These are phyloP conservation scores for Stephanodiscus minutulus DNA, from an alignment of 108 stramenopile species.

Conservation along the genomic window DNA sequence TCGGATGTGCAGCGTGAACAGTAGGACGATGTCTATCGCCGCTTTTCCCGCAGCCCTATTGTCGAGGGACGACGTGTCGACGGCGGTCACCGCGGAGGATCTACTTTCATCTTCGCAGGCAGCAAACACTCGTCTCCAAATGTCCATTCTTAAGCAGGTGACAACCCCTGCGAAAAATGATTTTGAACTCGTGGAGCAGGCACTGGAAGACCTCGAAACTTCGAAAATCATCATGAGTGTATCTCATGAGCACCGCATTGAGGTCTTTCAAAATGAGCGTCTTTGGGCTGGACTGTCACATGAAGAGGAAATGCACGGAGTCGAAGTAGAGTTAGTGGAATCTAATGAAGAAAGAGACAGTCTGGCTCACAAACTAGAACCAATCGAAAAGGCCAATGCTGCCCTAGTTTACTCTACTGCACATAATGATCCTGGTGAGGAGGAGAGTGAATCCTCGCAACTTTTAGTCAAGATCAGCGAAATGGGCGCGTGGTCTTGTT, in stretches of 20 bases:
- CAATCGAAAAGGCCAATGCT: constrained; percentile 70
- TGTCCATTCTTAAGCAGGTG: constrained; percentile 74
- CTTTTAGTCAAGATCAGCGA: constrained; percentile 65
- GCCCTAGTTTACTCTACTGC: constrained; percentile 51
- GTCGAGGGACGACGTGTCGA: no score
- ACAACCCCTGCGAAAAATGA: constrained; percentile 69
- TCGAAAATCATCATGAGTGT: constrained; percentile 60
- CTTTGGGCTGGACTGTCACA: constrained; percentile 52
- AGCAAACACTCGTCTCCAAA: constrained; percentile 60
- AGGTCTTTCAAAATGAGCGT: constrained; percentile 67
- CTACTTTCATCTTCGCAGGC: no score
- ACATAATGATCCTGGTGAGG: constrained; percentile 20
- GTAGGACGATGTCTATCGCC: no score
- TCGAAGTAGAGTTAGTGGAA: constrained; percentile 68
- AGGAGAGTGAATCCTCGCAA: constrained; percentile 57
- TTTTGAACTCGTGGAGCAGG: constrained; percentile 63
- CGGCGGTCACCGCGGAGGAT: no score
- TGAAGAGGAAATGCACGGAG: constrained; percentile 55
- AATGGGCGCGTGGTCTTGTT: constrained; percentile 57
- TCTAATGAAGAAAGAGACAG: constrained; percentile 69
- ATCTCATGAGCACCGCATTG: constrained; percentile 74
- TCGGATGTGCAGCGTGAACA: no score
- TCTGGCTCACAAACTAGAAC: constrained; percentile 64
- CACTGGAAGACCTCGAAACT: constrained; percentile 71
- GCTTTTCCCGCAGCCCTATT: no score